These are phyloP conservation scores for Lentinula novae-zelandiae DNA, from an alignment of 1,284 basidiomycete genomes.

Conservation along the genomic window DNA sequence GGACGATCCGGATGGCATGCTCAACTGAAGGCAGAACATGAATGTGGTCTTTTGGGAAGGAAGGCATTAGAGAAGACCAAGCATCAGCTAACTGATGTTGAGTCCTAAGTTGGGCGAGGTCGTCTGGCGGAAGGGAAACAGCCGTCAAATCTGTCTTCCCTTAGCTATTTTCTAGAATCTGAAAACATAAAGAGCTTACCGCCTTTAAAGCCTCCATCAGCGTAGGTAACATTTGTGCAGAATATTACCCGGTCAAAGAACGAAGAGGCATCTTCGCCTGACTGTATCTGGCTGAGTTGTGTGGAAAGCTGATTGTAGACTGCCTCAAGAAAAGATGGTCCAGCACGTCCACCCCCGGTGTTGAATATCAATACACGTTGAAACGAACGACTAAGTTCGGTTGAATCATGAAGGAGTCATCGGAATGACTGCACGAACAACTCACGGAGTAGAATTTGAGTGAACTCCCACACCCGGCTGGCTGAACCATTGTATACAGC, in stretches of 20 bases:
- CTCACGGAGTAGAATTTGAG: constrained; percentile 16
- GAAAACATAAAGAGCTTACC: constrained; percentile 45
- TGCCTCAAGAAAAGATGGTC: constrained; percentile 63
- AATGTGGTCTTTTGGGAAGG: constrained; percentile 57
- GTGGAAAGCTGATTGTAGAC: constrained; percentile 48
- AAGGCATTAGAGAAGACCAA: constrained; percentile 66
- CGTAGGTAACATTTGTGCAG: constrained; percentile 95
- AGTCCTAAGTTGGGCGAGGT: constrained; percentile 65
- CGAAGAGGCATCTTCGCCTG: constrained; percentile 30
- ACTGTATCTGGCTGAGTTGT: constrained; percentile 40
- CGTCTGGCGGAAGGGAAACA: constrained; percentile 58
- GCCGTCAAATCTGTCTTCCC: constrained; percentile 64
- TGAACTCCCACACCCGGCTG: constrained; percentile 46
- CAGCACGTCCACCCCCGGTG: constrained; percentile 90
- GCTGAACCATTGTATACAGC: constrained; percentile 87
- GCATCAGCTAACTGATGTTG: constrained; percentile 76
- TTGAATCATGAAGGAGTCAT: not conserved
- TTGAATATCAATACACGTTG: constrained; percentile 87
- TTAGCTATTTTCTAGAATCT: not conserved
- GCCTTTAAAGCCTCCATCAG: constrained; percentile 85
- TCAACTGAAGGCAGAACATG: constrained; percentile 88
- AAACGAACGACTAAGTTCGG: constrained; percentile 22
- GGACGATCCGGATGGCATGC: constrained; percentile 72
- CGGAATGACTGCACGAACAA: not conserved
- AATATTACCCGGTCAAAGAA: constrained; percentile 90